A percentile compares a stretch with the other conserved stretches of the same genome.
phyloP scores from a whole-genome alignment of 306 rosid genomes.

The Quercus bicolor region DNA sequence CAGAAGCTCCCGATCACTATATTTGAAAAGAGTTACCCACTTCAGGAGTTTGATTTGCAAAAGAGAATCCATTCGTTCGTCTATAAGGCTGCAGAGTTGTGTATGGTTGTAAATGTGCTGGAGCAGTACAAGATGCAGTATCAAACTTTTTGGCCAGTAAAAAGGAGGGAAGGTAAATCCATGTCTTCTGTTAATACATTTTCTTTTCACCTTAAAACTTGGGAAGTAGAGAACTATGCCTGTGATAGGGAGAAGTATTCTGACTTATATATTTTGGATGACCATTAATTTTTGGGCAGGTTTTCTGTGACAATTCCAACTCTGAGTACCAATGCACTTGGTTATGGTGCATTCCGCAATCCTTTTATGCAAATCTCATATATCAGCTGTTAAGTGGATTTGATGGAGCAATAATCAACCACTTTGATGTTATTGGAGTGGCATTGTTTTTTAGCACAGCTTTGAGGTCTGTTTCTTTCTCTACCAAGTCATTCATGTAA shows the following conservation, averaged over 20 bases:
- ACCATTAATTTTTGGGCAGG: slow-evolving; percentile 42
- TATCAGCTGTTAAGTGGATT: slow-evolving; percentile 90
- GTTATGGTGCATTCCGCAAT: slow-evolving; percentile 93
- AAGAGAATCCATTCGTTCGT: slow-evolving; percentile 84
- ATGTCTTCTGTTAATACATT: slow-evolving; percentile 2
- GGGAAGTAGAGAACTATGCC: background rate
- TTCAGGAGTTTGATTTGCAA: slow-evolving; percentile 86
- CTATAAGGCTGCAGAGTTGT: slow-evolving; percentile 95
- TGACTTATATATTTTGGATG: slow-evolving; percentile 1
- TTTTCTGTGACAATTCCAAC: slow-evolving; percentile 85
- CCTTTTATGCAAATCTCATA: slow-evolving; percentile 82
- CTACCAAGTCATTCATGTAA: background rate
- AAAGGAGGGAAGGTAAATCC: slow-evolving; percentile 75
- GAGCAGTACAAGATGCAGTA: slow-evolving; percentile 84
- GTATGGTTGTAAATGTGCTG: slow-evolving; percentile 84
- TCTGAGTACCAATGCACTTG: slow-evolving; percentile 80
- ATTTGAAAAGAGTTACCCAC: slow-evolving; percentile 88
- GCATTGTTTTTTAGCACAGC: slow-evolving; percentile 74
- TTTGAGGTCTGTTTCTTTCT: slow-evolving; percentile 52
- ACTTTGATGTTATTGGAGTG: slow-evolving; percentile 93
- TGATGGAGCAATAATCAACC: slow-evolving; percentile 73
- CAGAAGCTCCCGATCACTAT: slow-evolving; percentile 97
- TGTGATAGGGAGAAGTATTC: slow-evolving; percentile 14
- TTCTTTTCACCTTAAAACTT: background rate
- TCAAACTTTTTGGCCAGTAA: slow-evolving; percentile 65